Percentiles rank a stretch among this genome's conserved stretches.
These are phyloP conservation scores for Trichosphaerium sp. DNA, from an alignment of 78 protist species.

Conservation along the genomic window DNA sequence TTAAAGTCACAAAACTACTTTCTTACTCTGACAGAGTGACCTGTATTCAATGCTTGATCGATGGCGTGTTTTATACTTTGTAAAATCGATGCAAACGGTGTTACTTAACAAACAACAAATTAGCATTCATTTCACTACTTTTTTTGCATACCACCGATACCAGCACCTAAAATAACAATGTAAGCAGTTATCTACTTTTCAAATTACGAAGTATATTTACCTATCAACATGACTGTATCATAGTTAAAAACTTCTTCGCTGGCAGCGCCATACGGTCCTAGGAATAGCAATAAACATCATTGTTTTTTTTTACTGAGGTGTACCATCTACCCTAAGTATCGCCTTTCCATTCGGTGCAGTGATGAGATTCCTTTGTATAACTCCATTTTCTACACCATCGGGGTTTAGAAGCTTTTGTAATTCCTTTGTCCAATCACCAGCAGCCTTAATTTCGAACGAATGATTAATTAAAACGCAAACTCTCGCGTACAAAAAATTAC, in stretches of 20 bases:
- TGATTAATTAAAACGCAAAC: not conserved
- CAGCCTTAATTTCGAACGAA: conserved; percentile 8
- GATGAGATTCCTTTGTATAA: conserved; percentile 43
- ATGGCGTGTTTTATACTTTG: too few species aligned
- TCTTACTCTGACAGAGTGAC: too few species aligned
- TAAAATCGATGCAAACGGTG: conserved; percentile 82
- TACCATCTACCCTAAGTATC: conserved; percentile 66
- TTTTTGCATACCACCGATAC: too few species aligned
- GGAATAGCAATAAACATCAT: too few species aligned
- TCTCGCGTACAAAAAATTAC: too few species aligned
- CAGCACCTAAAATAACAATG: too few species aligned
- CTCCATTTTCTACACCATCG: conserved; percentile 26
- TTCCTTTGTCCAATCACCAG: conserved; percentile 57
- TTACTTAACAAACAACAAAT: too few species aligned
- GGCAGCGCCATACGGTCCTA: conserved; percentile 83
- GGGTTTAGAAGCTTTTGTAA: conserved; percentile 37
- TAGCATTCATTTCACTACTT: too few species aligned
- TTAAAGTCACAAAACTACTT: conserved; percentile 19
- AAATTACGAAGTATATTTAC: too few species aligned
- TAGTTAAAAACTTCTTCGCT: conserved; percentile 68
- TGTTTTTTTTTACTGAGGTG: too few species aligned
- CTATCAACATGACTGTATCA: conserved; percentile 47
- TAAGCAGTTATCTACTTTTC: too few species aligned
- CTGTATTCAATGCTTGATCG: too few species aligned
- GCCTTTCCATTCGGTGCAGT: conserved; percentile 51